Percentiles rank a stretch among this genome's conserved stretches.
These are phyloP conservation scores for Silybum marianum DNA, from an alignment of 129 eudicot species.

Conservation along the genomic window DNA sequence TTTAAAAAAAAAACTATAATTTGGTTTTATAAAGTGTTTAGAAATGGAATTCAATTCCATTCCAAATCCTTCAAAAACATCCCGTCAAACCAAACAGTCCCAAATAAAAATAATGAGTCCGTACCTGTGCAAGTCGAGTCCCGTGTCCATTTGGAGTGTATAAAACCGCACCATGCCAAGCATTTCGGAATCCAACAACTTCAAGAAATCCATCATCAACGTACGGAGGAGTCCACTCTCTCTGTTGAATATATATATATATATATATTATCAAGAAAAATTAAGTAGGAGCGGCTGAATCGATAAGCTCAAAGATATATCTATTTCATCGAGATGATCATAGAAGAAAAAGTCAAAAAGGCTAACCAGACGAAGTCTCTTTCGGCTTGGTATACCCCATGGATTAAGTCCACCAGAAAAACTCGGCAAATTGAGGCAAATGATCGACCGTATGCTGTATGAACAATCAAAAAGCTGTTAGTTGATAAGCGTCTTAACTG, in stretches of 20 bases:
- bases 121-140: conserved; percentile 98
- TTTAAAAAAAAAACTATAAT: too few relatives aligned
- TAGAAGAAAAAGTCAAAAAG: background rate
- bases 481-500: background rate
- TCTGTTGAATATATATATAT: conserved; percentile 37
- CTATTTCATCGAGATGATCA: background rate
- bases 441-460: conserved; percentile 78
- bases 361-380: conserved; percentile 58
- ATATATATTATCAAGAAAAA: conserved; percentile 2
- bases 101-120: background rate
- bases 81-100: too few relatives aligned
- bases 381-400: conserved; percentile 78
- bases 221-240: conserved; percentile 62
- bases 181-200: conserved; percentile 93
- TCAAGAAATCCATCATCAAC: conserved; percentile 92
- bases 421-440: conserved; percentile 92
- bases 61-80: too few relatives aligned
- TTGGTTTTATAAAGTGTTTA: too few relatives aligned
- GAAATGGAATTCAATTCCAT: too few relatives aligned
- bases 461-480: conserved; percentile 4
- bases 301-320: background rate
- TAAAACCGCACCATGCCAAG: conserved; percentile 97
- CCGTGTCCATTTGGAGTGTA: conserved; percentile 90
- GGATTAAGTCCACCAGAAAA: conserved; percentile 97
- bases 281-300: conserved; percentile 1